Conservation (phyloP, 352 stramenopile species). For the Phytophthora pluvialis region DNA sequence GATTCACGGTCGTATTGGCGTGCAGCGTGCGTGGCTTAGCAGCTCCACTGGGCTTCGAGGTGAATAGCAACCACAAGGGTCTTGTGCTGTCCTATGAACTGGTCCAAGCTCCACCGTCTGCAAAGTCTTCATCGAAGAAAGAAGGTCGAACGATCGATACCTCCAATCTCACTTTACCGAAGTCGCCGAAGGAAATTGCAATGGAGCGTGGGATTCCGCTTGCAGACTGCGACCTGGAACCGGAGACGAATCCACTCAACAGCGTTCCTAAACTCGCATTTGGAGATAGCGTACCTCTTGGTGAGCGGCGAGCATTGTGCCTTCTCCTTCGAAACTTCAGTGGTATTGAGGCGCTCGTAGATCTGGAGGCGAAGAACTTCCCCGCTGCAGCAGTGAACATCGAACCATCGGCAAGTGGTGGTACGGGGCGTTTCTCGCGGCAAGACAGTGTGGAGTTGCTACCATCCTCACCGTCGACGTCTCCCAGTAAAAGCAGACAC, state of each 20-base stretch:
- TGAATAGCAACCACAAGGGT: constrained; percentile 73
- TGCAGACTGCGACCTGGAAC: constrained; percentile 54
- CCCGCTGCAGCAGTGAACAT: constrained; percentile 19
- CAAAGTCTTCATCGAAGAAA: neutral
- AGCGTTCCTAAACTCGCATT: constrained; percentile 64
- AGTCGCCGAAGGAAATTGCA: constrained; percentile 50
- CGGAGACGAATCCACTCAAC: constrained; percentile 43
- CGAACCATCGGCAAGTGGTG: neutral
- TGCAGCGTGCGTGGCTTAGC: constrained; percentile 68
- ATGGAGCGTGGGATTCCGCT: constrained; percentile 46
- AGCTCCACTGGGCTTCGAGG: constrained; percentile 66
- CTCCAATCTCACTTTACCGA: constrained; percentile 19
- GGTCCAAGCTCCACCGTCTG: constrained; percentile 15
- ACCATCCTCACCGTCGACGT: constrained; percentile 8
- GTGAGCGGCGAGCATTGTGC: constrained; percentile 51
- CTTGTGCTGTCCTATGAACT: constrained; percentile 84
- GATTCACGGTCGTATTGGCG: constrained; percentile 60
- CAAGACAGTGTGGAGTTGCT: constrained; percentile 3
- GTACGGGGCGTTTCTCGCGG: neutral
- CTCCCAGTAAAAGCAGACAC: constrained; percentile 20
- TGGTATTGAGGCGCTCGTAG: constrained; percentile 68
- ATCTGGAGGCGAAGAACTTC: constrained; percentile 71
- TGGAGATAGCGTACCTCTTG: constrained; percentile 63
- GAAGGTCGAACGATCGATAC: constrained; percentile 1
- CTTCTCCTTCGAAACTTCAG: constrained; percentile 82